phyloP scores from a whole-genome alignment of 2,329 filamentous ascomycete species.

The Talaromyces sp. region DNA sequence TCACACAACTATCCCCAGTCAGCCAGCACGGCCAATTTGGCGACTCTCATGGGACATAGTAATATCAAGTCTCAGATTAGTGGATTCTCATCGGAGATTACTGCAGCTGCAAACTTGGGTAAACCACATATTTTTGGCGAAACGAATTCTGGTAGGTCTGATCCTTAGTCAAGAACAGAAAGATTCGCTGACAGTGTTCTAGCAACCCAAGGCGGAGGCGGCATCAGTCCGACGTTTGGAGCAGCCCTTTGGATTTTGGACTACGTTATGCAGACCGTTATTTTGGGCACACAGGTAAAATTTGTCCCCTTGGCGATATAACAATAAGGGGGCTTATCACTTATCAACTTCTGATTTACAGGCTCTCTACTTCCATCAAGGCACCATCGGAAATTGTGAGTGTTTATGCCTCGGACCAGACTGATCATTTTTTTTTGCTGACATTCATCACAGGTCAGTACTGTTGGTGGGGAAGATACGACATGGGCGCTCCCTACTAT shows the following conservation, averaged over 20 bases:
- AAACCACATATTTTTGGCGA: constrained; percentile 51
- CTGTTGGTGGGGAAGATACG: constrained; percentile 49
- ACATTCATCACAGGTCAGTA: constrained; percentile 36
- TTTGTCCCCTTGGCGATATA: too few relatives aligned
- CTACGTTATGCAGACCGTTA: constrained; percentile 37
- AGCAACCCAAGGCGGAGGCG: constrained; percentile 40
- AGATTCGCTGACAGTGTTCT: too few relatives aligned
- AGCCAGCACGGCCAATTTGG: constrained; percentile 36
- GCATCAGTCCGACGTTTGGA: constrained; percentile 48
- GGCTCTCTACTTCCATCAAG: constrained; percentile 48
- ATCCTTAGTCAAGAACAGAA: constrained; percentile 5
- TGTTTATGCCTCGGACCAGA: too few relatives aligned
- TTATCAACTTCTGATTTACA: not conserved
- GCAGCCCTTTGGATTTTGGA: constrained; percentile 54
- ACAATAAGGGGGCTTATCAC: too few relatives aligned
- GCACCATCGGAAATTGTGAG: constrained; percentile 50
- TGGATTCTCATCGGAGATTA: constrained; percentile 43
- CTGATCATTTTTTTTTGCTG: too few relatives aligned
- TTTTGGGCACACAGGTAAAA: constrained; percentile 31
- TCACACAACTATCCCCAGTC: constrained; percentile 51
- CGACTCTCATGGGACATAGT: constrained; percentile 47
- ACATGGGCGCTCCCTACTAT: constrained; percentile 53
- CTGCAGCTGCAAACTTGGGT: constrained; percentile 37
- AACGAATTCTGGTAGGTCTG: constrained; percentile 46
- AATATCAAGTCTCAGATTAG: constrained; percentile 41